phyloP scores from a whole-genome alignment of 495 filamentous ascomycete genomes.

The Lophiostoma macrostomum region DNA sequence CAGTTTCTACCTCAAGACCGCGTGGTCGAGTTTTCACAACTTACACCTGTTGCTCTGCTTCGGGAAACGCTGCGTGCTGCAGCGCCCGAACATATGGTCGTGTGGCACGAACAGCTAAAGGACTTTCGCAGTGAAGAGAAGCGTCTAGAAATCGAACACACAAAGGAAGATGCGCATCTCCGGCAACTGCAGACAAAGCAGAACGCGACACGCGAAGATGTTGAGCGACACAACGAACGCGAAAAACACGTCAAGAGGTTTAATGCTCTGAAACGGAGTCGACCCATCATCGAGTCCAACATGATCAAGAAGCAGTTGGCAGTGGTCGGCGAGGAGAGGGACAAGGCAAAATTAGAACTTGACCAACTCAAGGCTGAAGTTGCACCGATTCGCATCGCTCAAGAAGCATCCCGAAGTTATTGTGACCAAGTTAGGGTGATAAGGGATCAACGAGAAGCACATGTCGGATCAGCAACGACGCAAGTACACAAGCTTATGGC shows the following conservation, averaged over 20 bases:
- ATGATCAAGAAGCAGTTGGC: constrained; percentile 42
- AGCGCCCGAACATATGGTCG: constrained; percentile 71
- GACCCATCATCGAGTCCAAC: constrained; percentile 64
- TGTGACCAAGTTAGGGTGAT: constrained; percentile 50
- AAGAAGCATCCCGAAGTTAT: constrained; percentile 38
- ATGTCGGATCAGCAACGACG: constrained; percentile 50
- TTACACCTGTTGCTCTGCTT: constrained; percentile 82
- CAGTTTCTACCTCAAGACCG: constrained; percentile 97
- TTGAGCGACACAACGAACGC: constrained; percentile 76
- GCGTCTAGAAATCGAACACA: constrained; percentile 55
- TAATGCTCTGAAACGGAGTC: constrained; percentile 61
- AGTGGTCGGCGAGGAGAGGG: constrained; percentile 3
- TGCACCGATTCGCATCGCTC: constrained; percentile 49
- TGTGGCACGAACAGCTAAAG: constrained; percentile 75
- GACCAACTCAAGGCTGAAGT: constrained; percentile 52
- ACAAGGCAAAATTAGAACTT: constrained; percentile 47
- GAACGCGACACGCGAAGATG: constrained; percentile 73
- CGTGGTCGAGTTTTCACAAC: constrained; percentile 87
- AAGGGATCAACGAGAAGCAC: constrained; percentile 53
- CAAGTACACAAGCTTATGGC: constrained; percentile 50
- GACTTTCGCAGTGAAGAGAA: constrained; percentile 67
- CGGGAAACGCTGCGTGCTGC: constrained; percentile 82
- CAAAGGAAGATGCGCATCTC: constrained; percentile 59
- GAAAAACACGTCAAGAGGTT: constrained; percentile 63
- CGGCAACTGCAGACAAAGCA: constrained; percentile 69